Evolutionary conservation across 1,284 basidiomycete genomes (phyloP), one percentile per base, ranked within the genome.

Genomic region (Tilletia setariae): DNA sequence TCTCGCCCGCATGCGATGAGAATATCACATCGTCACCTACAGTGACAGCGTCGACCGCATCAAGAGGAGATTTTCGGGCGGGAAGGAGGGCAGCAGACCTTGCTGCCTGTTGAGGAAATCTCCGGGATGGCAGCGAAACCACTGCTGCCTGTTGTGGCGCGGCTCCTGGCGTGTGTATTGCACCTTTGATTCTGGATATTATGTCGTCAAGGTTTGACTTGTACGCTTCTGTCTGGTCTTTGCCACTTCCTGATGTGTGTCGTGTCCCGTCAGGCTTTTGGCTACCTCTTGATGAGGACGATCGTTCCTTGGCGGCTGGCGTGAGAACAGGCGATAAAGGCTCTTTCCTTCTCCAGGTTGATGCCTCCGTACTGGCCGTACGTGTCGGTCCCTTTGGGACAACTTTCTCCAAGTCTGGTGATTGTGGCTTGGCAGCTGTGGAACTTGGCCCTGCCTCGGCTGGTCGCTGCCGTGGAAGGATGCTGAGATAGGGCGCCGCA

Each of bases 181-280:
- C 65, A 23, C 65, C 65, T 15, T 66, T 66, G 65, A 66, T 66
- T 42, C 65, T 16, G 21, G 46, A 9, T 9, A 66, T 70, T 19
- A 70, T 59, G 44, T 63, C 68, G 43, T 70, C 69, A 44, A 67
- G 25, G 40, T 30, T 64, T 13, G 67, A 65, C 46, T 70, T 59
- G 53, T 59, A 59, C 53, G 53, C 53, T 6, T 59, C 53, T 15
- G 53, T 21, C 9, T 21, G 9, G 25, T 25, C 53, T 21, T 59
- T 15, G 53, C 53, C 19, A 21, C 15, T 28, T 59, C 9, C 1
- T 23, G 8, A 19, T 49, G 47, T 19, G 47, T n/a, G n/a, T n/a
- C n/a, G n/a, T n/a, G n/a, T n/a, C n/a, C n/a, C n/a, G n/a, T n/a
- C n/a, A n/a, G n/a, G n/a, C n/a, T n/a, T n/a, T n/a, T n/a, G 25